A percentile compares a stretch with the other conserved stretches of the same genome.
These are phyloP conservation scores for Sphagnum tenellum DNA, from an alignment of 225 moss, liverwort and hornwort genomes.

Conservation along the genomic window DNA sequence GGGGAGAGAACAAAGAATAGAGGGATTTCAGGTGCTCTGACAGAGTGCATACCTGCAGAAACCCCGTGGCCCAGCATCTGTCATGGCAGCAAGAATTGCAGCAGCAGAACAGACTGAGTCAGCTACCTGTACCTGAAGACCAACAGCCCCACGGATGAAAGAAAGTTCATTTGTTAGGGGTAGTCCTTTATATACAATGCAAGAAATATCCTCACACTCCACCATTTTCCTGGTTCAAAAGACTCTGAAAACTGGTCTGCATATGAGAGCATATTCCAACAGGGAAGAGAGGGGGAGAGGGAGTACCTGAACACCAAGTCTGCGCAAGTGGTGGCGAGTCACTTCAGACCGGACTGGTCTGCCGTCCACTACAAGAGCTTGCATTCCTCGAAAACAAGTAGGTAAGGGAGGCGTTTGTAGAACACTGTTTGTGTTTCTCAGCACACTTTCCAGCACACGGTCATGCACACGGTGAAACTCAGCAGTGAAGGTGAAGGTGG, in stretches of 20 bases:
- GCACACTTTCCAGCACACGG: conserved; percentile 36
- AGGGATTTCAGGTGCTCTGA: too few species aligned
- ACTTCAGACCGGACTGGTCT: conserved; percentile 57
- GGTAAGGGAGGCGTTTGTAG: conserved; percentile 47
- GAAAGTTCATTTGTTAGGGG: too few species aligned
- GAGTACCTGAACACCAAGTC: conserved; percentile 51
- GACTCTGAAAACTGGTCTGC: too few species aligned
- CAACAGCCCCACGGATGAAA: too few species aligned
- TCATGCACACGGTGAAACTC: conserved; percentile 40
- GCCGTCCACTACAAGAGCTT: conserved; percentile 52
- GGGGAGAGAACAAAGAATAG: too few species aligned
- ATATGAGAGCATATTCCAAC: too few species aligned
- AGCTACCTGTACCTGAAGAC: conserved; percentile 40
- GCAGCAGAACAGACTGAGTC: conserved; percentile 40
- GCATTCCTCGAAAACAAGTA: conserved; percentile 52
- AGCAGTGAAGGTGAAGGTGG: conserved; percentile 56
- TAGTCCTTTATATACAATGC: too few species aligned
- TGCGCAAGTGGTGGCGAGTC: conserved; percentile 46
- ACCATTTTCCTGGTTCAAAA: too few species aligned
- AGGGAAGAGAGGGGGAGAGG: too few species aligned
- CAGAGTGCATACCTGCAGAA: conserved; percentile 7
- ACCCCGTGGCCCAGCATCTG: conserved; percentile 19
- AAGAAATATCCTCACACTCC: too few species aligned
- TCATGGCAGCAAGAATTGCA: conserved; percentile 24
- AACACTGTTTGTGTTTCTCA: conserved; percentile 41